phyloP scores from a whole-genome alignment of 148 eudicot species.

The Rhododendron kiyosumense region DNA sequence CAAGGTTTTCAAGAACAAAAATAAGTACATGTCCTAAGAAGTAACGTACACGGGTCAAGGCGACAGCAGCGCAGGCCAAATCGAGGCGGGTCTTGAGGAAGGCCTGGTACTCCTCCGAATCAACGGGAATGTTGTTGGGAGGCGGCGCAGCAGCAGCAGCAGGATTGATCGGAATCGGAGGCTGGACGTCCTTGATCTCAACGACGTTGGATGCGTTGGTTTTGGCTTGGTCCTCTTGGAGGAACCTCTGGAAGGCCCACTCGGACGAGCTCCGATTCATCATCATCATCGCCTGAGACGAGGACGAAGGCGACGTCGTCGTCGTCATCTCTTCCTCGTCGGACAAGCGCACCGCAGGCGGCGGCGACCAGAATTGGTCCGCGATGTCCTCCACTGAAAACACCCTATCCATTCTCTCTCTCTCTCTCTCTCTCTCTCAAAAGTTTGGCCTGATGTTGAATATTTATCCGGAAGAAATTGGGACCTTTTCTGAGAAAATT shows the following conservation, averaged over 20 bases:
- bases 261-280: conserved; percentile 84
- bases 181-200: conserved; percentile 37
- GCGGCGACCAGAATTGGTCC: conserved; percentile 73
- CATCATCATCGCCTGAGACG: conserved; percentile 3
- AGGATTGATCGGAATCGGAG: conserved; percentile 21
- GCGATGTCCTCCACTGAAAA: conserved; percentile 85
- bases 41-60: conserved; percentile 53
- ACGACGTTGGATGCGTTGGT: conserved; percentile 26
- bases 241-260: conserved; percentile 79
- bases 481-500: neutral
- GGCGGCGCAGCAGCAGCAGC: conserved; percentile 10
- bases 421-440: neutral
- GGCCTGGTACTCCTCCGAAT: conserved; percentile 70
- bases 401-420: conserved; percentile 68
- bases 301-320: conserved; percentile 27
- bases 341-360: conserved; percentile 20
- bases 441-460: neutral
- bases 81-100: conserved; percentile 60
- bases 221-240: conserved; percentile 33
- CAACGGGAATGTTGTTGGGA: conserved; percentile 27
- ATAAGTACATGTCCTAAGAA: neutral
- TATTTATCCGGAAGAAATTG: neutral
- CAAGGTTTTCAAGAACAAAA: neutral
- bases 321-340: neutral
- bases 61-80: conserved; percentile 91